Percentiles rank a stretch among this genome's conserved stretches.
These are phyloP conservation scores for Alternaria consortialis DNA, from an alignment of 2,329 filamentous ascomycete genomes.

Conservation along the genomic window DNA sequence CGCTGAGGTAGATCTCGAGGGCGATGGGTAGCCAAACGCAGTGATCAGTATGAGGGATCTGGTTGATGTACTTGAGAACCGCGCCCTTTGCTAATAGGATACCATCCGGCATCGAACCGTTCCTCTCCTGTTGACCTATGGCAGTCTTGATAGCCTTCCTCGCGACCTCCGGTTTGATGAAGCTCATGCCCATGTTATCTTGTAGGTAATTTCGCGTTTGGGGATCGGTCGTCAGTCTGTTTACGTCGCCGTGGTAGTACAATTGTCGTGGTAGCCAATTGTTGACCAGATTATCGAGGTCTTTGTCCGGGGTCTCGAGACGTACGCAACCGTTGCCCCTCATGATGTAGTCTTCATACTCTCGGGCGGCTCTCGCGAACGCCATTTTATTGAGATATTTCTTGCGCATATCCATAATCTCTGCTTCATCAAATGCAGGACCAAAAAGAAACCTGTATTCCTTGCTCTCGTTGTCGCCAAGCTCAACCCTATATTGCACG, in stretches of 20 bases:
- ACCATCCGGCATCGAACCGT: slow-evolving; percentile 67
- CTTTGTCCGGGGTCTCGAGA: slow-evolving; percentile 64
- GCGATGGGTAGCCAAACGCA: slow-evolving; percentile 67
- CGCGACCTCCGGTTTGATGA: slow-evolving; percentile 61
- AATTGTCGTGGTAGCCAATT: slow-evolving; percentile 67
- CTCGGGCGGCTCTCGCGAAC: slow-evolving; percentile 57
- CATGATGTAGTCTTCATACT: slow-evolving; percentile 63
- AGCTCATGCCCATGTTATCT: slow-evolving; percentile 70
- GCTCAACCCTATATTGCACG: slow-evolving; percentile 61
- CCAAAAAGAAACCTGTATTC: slow-evolving; percentile 66
- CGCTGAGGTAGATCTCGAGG: slow-evolving; percentile 64
- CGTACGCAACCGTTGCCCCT: slow-evolving; percentile 60
- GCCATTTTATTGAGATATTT: slow-evolving; percentile 62
- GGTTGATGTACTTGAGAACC: slow-evolving; percentile 69
- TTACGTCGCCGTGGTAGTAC: slow-evolving; percentile 68
- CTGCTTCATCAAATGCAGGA: slow-evolving; percentile 62
- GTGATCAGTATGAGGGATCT: slow-evolving; percentile 68
- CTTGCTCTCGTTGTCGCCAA: slow-evolving; percentile 53
- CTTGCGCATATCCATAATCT: slow-evolving; percentile 57
- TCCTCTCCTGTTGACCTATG: slow-evolving; percentile 63
- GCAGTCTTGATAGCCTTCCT: slow-evolving; percentile 61
- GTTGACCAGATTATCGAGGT: slow-evolving; percentile 67
- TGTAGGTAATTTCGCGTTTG: slow-evolving; percentile 68
- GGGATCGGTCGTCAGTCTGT: slow-evolving; percentile 66
- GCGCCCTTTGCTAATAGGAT: slow-evolving; percentile 64